Evolutionary conservation across 495 filamentous ascomycete species (phyloP), one percentile per base, ranked within the genome.

Genomic region (Glarea lozoyensis): DNA sequence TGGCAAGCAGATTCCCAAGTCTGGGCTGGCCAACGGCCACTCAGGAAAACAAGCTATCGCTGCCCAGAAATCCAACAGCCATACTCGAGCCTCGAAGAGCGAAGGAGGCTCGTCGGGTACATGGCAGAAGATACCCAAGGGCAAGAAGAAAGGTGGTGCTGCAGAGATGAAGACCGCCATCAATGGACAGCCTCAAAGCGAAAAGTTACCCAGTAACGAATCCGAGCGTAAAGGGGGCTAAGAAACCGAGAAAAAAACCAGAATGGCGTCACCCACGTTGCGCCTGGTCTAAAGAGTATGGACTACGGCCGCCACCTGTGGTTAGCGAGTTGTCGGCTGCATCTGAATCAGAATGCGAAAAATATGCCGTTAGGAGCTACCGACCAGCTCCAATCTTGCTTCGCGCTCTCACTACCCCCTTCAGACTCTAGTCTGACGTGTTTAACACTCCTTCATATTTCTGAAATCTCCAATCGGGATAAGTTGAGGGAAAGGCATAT

Each of bases 151-250:
- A 55, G 66, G 53, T 10, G 50, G 22, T 17, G 12, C 13, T 32
- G 47, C 43, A 40, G 68, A 59, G 3, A 22, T 46, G 49, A 72
- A 63, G 47, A 47, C 48, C 40, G 48, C 51, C 30, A 48, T 44
- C 40, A 66, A 65, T 16, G 58, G 53, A 6, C 52, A 49, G 31
- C 27, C 60, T 4, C 63, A 65, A 16, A 60, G 63, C 45, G 71
- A 76, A 54, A 63, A 66, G 54, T 52, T 59, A 18, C 70, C 71
- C 4, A 71, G 62, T 46, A 65, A 70, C 19, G 66, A 70, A 10
- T 59, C 63, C 12, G 64, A 76, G 25, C 68, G 72, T 34, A 75
- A 73, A 40, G 72, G 72, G 2, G 72, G 72, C 22, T 76, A 29
- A 58, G 65, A 22, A 10, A 13, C n/a, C 15, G 36, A 11, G n/a